Base-by-base conservation (phyloP, 495 filamentous ascomycete genomes). In the Penicillium pulvis region DNA sequence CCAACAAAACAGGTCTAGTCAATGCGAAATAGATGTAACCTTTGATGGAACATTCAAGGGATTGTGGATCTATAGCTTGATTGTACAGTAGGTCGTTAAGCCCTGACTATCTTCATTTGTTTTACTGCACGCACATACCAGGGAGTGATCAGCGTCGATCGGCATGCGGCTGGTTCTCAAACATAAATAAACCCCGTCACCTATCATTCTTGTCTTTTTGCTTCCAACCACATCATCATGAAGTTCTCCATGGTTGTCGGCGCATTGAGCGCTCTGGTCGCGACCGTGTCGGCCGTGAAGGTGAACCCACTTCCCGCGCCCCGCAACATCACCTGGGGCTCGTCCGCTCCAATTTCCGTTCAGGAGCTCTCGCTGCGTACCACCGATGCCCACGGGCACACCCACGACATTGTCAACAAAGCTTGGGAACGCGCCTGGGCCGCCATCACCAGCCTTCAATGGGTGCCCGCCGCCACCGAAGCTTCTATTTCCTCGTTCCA, bases 271-370 rank as follows among this genome's bases (percentile, higher is more conserved):
- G 53, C 64, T n/a, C 57, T 72, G 45, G 63, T 56, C 42, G 61
- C 72, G 35, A 54, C 65, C n/a, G 70, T 65, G 11, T 66, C 61
- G 14, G 76, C 75, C 42, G 80, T 84, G 49, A 69, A 68, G 41
- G 82, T 81, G 54, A 84, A 83, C 58, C 82, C 82, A 43, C 73
- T 85, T 45, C 82, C 82, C 47, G 80, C 80, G 35, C 82, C 82
- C 14, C 74, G 73, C 53, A 73, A 75, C 53, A 83, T 85, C 62
- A 70, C 74, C 46, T 85, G 82, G 82, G 80, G 79, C 6, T 69
- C 70, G 19, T 77, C 79, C 11, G 82, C 81, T n/a, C 71, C 82
- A 23, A 78, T 78, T 49, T 51, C 66, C 16, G 67, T 83, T 2
- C 59, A 62, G 6, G 31, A 61, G 33, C 49, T 75, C n/a, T 43